Conservation (phyloP, 2,329 filamentous ascomycete species). For the Penicillium sp. region DNA sequence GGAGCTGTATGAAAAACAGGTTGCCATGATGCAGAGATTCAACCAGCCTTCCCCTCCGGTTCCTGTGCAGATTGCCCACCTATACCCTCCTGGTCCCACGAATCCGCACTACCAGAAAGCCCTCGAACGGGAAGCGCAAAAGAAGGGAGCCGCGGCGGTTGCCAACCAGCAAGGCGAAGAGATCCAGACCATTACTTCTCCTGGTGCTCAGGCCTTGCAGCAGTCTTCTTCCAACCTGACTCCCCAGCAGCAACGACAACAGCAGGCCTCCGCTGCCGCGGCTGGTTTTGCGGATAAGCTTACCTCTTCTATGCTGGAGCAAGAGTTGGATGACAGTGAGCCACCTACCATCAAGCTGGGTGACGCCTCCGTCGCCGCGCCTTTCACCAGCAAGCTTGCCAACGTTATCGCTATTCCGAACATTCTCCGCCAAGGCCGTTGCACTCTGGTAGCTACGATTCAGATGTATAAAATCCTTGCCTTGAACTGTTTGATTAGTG, state of each 20-base stretch:
- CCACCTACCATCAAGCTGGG: slow-evolving; percentile 95
- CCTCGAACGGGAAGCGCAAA: slow-evolving; percentile 77
- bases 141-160: slow-evolving; percentile 64
- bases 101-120: slow-evolving; percentile 97
- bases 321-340: slow-evolving; percentile 81
- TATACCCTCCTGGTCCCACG: slow-evolving; percentile 83
- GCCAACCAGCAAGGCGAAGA: slow-evolving; percentile 55
- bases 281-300: slow-evolving; percentile 81
- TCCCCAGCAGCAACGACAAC: slow-evolving; percentile 51
- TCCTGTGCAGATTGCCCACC: slow-evolving; percentile 84
- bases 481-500: slow-evolving; percentile 94
- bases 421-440: slow-evolving; percentile 95
- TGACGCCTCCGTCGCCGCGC: slow-evolving; percentile 93
- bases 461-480: slow-evolving; percentile 99
- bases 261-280: slow-evolving; percentile 66
- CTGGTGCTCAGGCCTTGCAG: slow-evolving; percentile 61
- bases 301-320: slow-evolving; percentile 82
- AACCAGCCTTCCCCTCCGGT: slow-evolving; percentile 92
- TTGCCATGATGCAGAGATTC: slow-evolving; percentile 86
- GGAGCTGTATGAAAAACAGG: slow-evolving; percentile 96
- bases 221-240: slow-evolving; percentile 55
- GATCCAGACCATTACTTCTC: slow-evolving; percentile 64
- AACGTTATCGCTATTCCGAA: slow-evolving; percentile 97
- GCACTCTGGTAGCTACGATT: slow-evolving; percentile 95
- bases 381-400: slow-evolving; percentile 94